A percentile compares a stretch with the other conserved stretches of the same genome.
Conservation (phyloP, 805 yeast genomes). For the Candida boleticola region DNA sequence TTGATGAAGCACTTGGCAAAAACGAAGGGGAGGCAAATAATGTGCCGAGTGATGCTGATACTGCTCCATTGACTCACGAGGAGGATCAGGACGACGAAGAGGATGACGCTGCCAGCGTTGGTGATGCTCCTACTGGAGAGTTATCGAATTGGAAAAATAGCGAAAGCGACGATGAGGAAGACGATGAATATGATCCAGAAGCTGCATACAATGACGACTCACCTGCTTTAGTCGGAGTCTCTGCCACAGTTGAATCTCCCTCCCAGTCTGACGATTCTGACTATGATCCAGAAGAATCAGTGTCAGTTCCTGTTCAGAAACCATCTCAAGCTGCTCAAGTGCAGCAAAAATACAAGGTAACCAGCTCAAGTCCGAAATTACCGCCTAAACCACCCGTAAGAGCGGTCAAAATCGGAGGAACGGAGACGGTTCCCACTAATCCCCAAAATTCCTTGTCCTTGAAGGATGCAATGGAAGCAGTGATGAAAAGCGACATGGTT, state of each 20-base stretch:
- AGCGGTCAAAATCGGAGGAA: slow-evolving; percentile 6
- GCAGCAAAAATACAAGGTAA: background rate
- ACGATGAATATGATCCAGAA: slow-evolving; percentile 32
- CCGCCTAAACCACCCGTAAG: slow-evolving; percentile 30
- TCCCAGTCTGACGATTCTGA: slow-evolving; percentile 5
- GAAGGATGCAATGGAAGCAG: slow-evolving; percentile 34
- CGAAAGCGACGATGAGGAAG: slow-evolving; percentile 18
- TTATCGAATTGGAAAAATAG: too few relatives aligned
- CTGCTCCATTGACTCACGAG: too few relatives aligned
- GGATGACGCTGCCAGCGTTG: too few relatives aligned
- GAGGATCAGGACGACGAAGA: too few relatives aligned
- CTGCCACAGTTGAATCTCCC: background rate
- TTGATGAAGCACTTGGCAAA: background rate
- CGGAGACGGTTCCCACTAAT: background rate
- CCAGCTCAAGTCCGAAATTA: slow-evolving; percentile 10
- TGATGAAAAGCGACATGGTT: slow-evolving; percentile 33
- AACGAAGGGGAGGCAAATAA: too few relatives aligned
- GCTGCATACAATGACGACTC: slow-evolving; percentile 9
- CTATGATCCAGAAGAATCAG: slow-evolving; percentile 8
- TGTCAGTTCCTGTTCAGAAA: background rate
- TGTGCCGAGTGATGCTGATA: too few relatives aligned
- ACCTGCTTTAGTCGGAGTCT: background rate
- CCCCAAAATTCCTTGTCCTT: background rate
- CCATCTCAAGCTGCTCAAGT: background rate
- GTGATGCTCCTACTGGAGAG: too few relatives aligned